A percentile compares a stretch with the other conserved stretches of the same genome.
Conservation (phyloP, 805 yeast genomes). For the Hagleromyces aurorensis region DNA sequence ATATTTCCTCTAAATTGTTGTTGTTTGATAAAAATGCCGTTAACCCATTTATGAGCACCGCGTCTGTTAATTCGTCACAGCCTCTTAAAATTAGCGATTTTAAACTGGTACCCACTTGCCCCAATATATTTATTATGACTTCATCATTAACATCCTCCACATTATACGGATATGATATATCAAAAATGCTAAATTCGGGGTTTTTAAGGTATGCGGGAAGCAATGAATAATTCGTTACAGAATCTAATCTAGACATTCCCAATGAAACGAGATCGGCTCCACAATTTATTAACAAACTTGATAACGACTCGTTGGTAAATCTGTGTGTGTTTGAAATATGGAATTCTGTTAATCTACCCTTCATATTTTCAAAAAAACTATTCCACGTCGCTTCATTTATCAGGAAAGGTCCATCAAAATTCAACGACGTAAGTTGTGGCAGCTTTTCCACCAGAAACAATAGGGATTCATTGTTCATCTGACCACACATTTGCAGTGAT, state of each 20-base stretch:
- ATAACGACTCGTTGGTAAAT: constrained; percentile 58
- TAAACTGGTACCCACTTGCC: constrained; percentile 55
- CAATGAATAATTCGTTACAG: constrained; percentile 54
- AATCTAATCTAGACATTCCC: constrained; percentile 63
- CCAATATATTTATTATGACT: constrained; percentile 49
- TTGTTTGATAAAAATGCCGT: constrained; percentile 45
- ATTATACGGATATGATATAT: constrained; percentile 58
- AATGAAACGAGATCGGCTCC: constrained; percentile 48
- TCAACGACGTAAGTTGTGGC: constrained; percentile 42
- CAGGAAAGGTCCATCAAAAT: constrained; percentile 86
- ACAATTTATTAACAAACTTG: constrained; percentile 53
- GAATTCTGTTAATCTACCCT: constrained; percentile 47
- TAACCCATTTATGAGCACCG: constrained; percentile 47
- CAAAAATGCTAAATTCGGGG: constrained; percentile 42
- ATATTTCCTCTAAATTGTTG: constrained; percentile 41
- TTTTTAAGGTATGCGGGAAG: constrained; percentile 55
- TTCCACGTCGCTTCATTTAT: constrained; percentile 75
- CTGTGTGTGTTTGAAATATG: constrained; percentile 78
- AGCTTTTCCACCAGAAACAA: constrained; percentile 55
- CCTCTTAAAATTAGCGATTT: constrained; percentile 58
- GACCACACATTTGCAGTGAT: constrained; percentile 88
- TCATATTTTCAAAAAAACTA: constrained; percentile 54
- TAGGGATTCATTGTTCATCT: constrained; percentile 69
- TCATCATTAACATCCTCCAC: constrained; percentile 66
- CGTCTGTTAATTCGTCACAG: constrained; percentile 65